Base-by-base conservation (phyloP, 805 yeast species). In the Saccharomycopsis javanensis region DNA sequence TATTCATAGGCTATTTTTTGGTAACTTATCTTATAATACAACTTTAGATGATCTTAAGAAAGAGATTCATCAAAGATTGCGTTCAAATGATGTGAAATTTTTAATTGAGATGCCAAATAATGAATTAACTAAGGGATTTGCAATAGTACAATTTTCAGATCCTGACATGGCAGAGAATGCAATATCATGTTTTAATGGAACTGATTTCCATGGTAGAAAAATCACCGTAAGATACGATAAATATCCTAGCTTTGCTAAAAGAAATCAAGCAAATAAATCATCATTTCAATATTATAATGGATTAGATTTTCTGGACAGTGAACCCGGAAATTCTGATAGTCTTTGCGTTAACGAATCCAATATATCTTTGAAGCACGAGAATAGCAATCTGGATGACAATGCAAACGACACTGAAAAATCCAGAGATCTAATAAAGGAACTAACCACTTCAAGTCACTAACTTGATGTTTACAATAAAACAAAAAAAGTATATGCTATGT, bases 181-280 rank as follows among this genome's bases (percentile, higher is more conserved):
- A 15, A 82, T 84, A 50, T 68, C 71, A 27, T 57, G 66, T 45
- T 79, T 83, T 62, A 78, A 84, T 64, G 79, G 79, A 11, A 63
- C 66, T 1, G 71, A 66, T n/a, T 85, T 82, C 63, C 79, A 80
- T 64, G 87, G 88, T 0, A 70, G 90, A 42, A 69, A 72, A 5
- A 68, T 84, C 31, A 80, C 84, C 3, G 88, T 84, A 1, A 67
- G 88, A 25, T 81, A 72, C 64, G 88, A 84, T 64, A 74, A 75
- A 60, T 77, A 71, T 58, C 83, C 83, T 1, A 75, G 54, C 38
- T 28, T 60, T 35, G 59, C 55, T 5, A 11, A 42, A 11, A 50
- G 53, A 45, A 60, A 59, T 33, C 54, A 38, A 23, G 18, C 20
- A 8, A 58, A 58, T 35, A 20, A n/a, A 23, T 25, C 56, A 7